phyloP scores from a whole-genome alignment of 2,329 filamentous ascomycete species.

The Zelopaecilomyces penicillatus region DNA sequence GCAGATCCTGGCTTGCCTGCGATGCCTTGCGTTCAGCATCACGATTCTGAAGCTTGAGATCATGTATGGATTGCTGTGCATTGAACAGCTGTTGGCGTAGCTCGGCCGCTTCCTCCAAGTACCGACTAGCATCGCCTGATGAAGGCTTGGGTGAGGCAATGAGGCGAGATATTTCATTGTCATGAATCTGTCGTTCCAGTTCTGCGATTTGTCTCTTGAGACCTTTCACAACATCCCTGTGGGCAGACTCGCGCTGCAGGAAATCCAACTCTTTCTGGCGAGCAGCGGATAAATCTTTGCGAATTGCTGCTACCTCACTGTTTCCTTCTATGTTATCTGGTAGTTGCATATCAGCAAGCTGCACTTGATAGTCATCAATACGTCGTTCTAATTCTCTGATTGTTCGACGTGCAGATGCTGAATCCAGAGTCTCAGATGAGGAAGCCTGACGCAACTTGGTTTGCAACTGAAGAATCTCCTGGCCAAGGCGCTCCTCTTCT shows the following conservation, averaged over 20 bases:
- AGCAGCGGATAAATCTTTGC: constrained; percentile 53
- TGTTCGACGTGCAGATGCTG: constrained; percentile 51
- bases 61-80: constrained; percentile 51
- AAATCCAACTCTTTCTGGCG: constrained; percentile 59
- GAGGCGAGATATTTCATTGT: constrained; percentile 49
- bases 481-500: constrained; percentile 56
- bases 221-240: constrained; percentile 53
- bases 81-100: constrained; percentile 53
- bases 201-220: constrained; percentile 59
- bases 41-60: constrained; percentile 40
- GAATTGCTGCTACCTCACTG: constrained; percentile 51
- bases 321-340: constrained; percentile 33
- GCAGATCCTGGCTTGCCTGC: constrained; percentile 37
- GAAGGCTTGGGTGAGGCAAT: constrained; percentile 38
- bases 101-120: constrained; percentile 41
- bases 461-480: constrained; percentile 47
- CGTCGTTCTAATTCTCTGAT: constrained; percentile 57
- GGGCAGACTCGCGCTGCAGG: constrained; percentile 55
- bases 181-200: constrained; percentile 59
- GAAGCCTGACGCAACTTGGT: constrained; percentile 35
- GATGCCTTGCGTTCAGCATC: constrained; percentile 42
- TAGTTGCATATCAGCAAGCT: constrained; percentile 26
- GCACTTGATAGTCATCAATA: constrained; percentile 45
- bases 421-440: constrained; percentile 43
- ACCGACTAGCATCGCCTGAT: constrained; percentile 12